phyloP scores from a whole-genome alignment of 2,329 filamentous ascomycete genomes.

The Escovopsis weberi region DNA sequence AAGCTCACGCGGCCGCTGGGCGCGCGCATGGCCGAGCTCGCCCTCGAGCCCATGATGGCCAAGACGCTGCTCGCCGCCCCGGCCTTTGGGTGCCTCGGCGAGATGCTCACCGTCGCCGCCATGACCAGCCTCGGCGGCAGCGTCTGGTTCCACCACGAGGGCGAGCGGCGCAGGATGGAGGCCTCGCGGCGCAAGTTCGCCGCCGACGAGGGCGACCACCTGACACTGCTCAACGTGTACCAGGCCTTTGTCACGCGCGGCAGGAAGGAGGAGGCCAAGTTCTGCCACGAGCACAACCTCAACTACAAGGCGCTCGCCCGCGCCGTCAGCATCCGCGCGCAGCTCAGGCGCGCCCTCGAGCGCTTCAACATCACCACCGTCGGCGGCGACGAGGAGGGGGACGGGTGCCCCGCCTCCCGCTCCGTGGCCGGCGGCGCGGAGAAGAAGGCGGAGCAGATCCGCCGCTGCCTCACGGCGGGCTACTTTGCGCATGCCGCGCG shows the following conservation, averaged over 20 bases:
- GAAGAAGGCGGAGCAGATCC: constrained; percentile 54
- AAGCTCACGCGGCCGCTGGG: constrained; percentile 85
- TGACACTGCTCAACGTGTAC: constrained; percentile 89
- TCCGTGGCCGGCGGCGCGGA: constrained; percentile 12
- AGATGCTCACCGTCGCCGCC: constrained; percentile 81
- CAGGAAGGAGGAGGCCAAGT: constrained; percentile 59
- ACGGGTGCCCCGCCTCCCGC: constrained; percentile 21
- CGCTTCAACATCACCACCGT: constrained; percentile 56
- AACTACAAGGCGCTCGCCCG: constrained; percentile 75
- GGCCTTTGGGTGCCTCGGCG: constrained; percentile 63
- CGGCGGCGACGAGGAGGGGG: constrained; percentile 36
- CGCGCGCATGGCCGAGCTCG: constrained; percentile 79
- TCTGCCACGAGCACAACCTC: constrained; percentile 74
- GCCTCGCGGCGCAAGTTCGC: constrained; percentile 68
- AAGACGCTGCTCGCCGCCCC: constrained; percentile 68
- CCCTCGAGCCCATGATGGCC: constrained; percentile 90
- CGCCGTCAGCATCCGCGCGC: constrained; percentile 73
- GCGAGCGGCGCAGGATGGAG: constrained; percentile 61
- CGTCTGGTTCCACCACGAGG: constrained; percentile 70
- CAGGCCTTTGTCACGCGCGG: constrained; percentile 67
- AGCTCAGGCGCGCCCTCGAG: constrained; percentile 77
- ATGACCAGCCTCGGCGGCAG: constrained; percentile 81
- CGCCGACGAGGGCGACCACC: constrained; percentile 82
- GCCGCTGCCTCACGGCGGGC: constrained; percentile 72
- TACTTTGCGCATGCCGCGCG: constrained; percentile 88